phyloP scores from a whole-genome alignment of 179 eudicot species.

The Amaranthus tricolor region DNA sequence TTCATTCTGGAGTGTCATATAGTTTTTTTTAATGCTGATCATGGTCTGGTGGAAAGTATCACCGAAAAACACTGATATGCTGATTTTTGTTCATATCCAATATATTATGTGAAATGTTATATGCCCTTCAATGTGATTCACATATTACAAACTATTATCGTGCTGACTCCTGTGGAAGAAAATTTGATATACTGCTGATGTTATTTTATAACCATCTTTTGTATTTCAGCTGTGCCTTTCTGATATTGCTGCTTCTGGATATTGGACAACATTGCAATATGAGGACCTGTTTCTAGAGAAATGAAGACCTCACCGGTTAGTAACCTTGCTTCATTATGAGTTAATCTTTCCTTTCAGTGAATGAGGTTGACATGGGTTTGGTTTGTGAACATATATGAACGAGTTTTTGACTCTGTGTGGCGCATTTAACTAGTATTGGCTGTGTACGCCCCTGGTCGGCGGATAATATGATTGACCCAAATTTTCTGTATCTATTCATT shows the following conservation, averaged over 20 bases:
- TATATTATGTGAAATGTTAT: neutral
- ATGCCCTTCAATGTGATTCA: neutral
- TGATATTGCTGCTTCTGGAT: slow-evolving; percentile 9
- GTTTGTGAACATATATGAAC: neutral
- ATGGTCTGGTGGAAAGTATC: neutral
- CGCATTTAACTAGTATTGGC: neutral
- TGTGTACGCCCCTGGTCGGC: neutral
- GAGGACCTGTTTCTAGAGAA: slow-evolving; percentile 34
- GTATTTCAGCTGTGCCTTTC: slow-evolving; percentile 18
- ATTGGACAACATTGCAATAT: slow-evolving; percentile 22
- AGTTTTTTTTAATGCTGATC: neutral
- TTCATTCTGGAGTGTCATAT: neutral
- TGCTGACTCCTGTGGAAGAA: neutral
- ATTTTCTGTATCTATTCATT: neutral
- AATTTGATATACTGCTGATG: neutral
- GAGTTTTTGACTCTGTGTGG: neutral
- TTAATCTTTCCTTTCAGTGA: neutral
- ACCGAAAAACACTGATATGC: neutral
- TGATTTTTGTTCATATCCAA: neutral
- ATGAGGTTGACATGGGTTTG: neutral
- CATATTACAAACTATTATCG: neutral
- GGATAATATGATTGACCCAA: neutral
- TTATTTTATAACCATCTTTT: slow-evolving; percentile 1
- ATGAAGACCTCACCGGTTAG: slow-evolving; percentile 56
- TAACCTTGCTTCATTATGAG: neutral